Evolutionary conservation across 371 early-diverging fungal species (phyloP), one percentile per base, ranked within the genome.

Genomic region (Rhizopus sp.): DNA sequence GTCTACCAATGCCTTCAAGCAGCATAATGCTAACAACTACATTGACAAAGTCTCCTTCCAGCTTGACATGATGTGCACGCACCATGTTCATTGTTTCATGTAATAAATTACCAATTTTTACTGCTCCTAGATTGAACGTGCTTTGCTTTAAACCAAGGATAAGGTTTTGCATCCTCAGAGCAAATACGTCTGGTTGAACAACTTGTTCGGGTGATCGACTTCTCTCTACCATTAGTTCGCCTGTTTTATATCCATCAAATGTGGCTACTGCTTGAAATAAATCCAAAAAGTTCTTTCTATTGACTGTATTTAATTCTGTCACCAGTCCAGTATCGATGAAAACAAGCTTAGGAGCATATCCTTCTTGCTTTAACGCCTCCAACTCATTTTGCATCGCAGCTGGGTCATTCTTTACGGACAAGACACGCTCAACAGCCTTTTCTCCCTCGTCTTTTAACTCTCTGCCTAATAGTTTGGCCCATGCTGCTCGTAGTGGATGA

Each of bases 21-120:
- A 96, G 73, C 77, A 96, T 81, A 62, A 94, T 89, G 12, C 92
- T 86, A 37, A 98, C 89, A 6, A 92, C 86, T 2, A 97, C 86
- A 70, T 96, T 96, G 33, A 90, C 88, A 80, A 95, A 98, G 52
- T 94, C 95, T 0, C 94, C 93, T 60, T 96, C 97, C 49, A 98
- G 73, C 50, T 88, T 87, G 6, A 98, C 95, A 54, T 92, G 95
- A 69, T 98, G 95, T 7, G 81, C 67, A 9, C 96, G 82, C 4
- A 96, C 96, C 85, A 92, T 88, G 37, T 80, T 69, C 82, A 94
- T 87, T 0, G 93, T 94, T 5, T 80, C 81, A 13, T 69, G 63
- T 37, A 98, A 72, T n/a, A 97, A 72, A 53, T 88, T 87, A 0
- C 84, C 86, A 51, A 95, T 90, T 30, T 84, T 82, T 32, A 97